These are phyloP conservation scores for Triglochin maritima DNA, from an alignment of 106 monocot species.

Conservation along the genomic window DNA sequence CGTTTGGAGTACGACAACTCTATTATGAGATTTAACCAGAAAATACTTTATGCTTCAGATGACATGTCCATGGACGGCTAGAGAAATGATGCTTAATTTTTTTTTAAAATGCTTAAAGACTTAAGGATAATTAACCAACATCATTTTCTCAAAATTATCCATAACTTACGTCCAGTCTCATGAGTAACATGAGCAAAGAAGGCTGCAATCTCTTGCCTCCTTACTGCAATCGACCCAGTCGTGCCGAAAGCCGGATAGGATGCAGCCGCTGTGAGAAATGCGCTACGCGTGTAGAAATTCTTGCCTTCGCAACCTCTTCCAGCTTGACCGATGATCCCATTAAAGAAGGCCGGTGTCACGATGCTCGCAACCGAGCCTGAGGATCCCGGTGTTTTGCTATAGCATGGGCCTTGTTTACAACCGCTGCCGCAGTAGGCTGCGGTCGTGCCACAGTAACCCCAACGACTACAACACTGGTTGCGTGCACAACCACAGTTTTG, in stretches of 20 bases:
- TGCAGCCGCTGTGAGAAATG: background rate
- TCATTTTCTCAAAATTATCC: no score
- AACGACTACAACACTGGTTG: conserved; percentile 21
- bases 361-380: background rate
- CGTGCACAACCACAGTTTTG: conserved; percentile 25
- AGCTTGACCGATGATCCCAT: background rate
- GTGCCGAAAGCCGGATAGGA: background rate
- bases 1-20: no score
- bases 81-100: no score
- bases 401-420: conserved; percentile 1
- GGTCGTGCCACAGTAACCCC: conserved; percentile 24
- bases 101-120: background rate
- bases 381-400: background rate
- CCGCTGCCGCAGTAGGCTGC: conserved; percentile 9
- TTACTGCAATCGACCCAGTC: background rate
- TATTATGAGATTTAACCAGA: no score
- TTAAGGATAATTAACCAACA: background rate
- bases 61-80: no score
- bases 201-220: conserved; percentile 8
- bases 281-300: conserved; percentile 1
- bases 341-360: background rate
- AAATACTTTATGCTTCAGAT: no score
- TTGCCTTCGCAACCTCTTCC: background rate
- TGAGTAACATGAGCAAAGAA: conserved; percentile 11
- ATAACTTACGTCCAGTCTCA: conserved; percentile 9